A percentile compares a stretch with the other conserved stretches of the same genome.
These are phyloP conservation scores for Fagopyrum homotropicum DNA, from an alignment of 148 eudicot species.

Conservation along the genomic window DNA sequence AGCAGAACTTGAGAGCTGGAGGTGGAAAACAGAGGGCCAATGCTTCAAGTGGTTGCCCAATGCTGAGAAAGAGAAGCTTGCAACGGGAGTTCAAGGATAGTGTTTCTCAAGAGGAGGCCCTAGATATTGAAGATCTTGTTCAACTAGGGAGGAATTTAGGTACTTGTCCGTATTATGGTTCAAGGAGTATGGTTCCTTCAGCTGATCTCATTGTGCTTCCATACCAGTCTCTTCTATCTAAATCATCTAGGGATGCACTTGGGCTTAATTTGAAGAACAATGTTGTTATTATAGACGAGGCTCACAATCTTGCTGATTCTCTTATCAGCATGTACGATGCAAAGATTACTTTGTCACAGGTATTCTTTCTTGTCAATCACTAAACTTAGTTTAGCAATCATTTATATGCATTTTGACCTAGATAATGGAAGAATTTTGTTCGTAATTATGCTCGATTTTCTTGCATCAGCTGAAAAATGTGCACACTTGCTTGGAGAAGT, in stretches of 20 bases:
- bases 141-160: slow-evolving; percentile 64
- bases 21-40: slow-evolving; percentile 47
- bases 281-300: slow-evolving; percentile 84
- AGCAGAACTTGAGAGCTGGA: slow-evolving; percentile 58
- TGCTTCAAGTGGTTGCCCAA: slow-evolving; percentile 78
- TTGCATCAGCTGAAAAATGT: slow-evolving; percentile 57
- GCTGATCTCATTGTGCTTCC: slow-evolving; percentile 95
- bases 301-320: slow-evolving; percentile 95
- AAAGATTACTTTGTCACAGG: slow-evolving; percentile 65
- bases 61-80: slow-evolving; percentile 66
- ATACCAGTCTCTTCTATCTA: slow-evolving; percentile 88
- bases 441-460: slow-evolving; percentile 1
- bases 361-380: slow-evolving; percentile 20
- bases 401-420: not conserved
- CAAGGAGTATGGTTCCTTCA: slow-evolving; percentile 65
- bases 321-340: slow-evolving; percentile 92
- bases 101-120: slow-evolving; percentile 45
- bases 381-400: not conserved
- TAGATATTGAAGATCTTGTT: slow-evolving; percentile 96
- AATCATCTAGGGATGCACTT: slow-evolving; percentile 94
- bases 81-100: slow-evolving; percentile 58
- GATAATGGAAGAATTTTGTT: not conserved
- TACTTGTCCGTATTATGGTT: slow-evolving; percentile 96
- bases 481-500: slow-evolving; percentile 57
- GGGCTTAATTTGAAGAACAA: slow-evolving; percentile 69